Evolutionary conservation across 129 eudicot genomes (phyloP), one percentile per base, ranked within the genome.

Genomic region (Rutidosis leptorrhynchoides): DNA sequence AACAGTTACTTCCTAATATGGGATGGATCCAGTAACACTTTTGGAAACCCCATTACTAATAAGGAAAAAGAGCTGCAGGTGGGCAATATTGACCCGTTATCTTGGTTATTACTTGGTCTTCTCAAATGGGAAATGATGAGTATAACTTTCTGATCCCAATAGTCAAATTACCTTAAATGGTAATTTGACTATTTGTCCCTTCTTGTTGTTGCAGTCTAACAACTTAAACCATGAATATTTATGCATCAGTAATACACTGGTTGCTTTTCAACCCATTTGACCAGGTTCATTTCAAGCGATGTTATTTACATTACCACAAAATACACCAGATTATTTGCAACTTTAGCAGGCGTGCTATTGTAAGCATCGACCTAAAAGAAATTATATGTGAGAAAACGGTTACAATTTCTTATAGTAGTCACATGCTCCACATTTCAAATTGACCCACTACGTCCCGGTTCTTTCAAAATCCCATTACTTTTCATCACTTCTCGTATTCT

Each of bases 391-490:
- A n/a, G 9, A 12, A 3, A 37, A 37, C 16, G 4, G 45, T 2
- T 37, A 37, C 45, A 37, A 37, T 11, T 0, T 37, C 45, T 37
- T 37, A 37, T 4, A 37, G 45, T 37, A 37, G 2, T 11, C 16
- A 9, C 16, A 37, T 15, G 16, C 16, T 37, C 16, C 45, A 37
- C 45, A 10, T 71, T 72, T 79, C 16, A 58, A 74, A 62, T 57
- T 77, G 24, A 86, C 77, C 97, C 96, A 69, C 97, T 91, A 0
- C 63, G 27, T 48, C 96, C 96, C 0, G 81, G 79, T 65, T 77
- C 86, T 76, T 87, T 83, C 20, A 78, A 26, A 33, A 66, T 52
- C 30, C 79, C 76, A 35, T 73, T 82, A 60, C 19, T 74, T 68
- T 89, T 84, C 96, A 88, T 93, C 28, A 74, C 26, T 57, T 55